phyloP scores from a whole-genome alignment of 2,329 filamentous ascomycete genomes.

The Aspergillus terreus region DNA sequence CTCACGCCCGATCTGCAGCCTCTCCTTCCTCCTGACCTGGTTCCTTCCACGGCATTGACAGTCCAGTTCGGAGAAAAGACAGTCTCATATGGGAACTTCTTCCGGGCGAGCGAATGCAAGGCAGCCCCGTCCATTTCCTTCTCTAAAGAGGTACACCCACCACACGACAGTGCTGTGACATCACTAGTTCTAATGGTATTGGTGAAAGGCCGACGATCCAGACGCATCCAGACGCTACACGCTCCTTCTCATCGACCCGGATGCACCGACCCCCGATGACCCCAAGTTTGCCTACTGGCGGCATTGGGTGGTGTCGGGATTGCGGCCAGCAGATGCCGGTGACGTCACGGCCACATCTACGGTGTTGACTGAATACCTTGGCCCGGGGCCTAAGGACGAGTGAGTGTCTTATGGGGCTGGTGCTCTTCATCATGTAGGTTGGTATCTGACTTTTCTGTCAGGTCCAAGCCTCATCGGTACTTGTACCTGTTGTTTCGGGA shows the following conservation, averaged over 20 bases:
- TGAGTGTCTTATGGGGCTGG: no score
- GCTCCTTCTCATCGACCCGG: slow-evolving; percentile 12
- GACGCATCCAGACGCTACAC: slow-evolving; percentile 6
- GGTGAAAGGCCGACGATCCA: neutral
- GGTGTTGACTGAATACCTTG: slow-evolving; percentile 14
- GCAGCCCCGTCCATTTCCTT: slow-evolving; percentile 7
- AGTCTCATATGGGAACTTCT: slow-evolving; percentile 8
- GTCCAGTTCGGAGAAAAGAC: slow-evolving; percentile 7
- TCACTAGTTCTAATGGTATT: no score
- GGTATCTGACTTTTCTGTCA: slow-evolving; percentile 1
- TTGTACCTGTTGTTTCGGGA: slow-evolving; percentile 14
- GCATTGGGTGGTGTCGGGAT: slow-evolving; percentile 14
- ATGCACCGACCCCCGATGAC: slow-evolving; percentile 15
- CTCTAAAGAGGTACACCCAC: slow-evolving; percentile 5
- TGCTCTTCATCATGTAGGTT: fast-evolving
- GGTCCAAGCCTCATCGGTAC: slow-evolving; percentile 13
- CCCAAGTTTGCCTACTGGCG: slow-evolving; percentile 18
- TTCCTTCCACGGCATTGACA: slow-evolving; percentile 3
- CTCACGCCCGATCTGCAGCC: neutral
- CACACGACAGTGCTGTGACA: no score
- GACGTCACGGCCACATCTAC: neutral
- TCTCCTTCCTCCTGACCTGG: slow-evolving; percentile 9
- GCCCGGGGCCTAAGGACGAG: slow-evolving; percentile 17
- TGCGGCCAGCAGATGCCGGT: neutral
- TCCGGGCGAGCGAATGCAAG: slow-evolving; percentile 15